These are phyloP conservation scores for Sphagnurus paluster DNA, from an alignment of 1,284 basidiomycete genomes.

Conservation along the genomic window DNA sequence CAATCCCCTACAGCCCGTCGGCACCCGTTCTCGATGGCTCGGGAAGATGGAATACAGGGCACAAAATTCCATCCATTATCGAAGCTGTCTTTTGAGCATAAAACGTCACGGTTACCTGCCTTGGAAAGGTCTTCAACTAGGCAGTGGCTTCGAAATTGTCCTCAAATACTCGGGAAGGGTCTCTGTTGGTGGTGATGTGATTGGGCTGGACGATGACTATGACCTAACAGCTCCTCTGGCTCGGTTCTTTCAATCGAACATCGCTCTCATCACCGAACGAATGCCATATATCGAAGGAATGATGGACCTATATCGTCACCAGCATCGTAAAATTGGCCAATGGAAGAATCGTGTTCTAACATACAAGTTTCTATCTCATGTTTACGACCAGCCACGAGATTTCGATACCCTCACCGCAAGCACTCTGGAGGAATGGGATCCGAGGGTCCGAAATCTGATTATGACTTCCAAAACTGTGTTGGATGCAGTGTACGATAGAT, in stretches of 20 bases:
- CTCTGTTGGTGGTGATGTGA: constrained; percentile 48
- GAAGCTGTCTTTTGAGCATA: constrained; percentile 55
- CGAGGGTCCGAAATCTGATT: constrained; percentile 57
- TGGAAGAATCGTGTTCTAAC: constrained; percentile 60
- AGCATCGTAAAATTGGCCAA: constrained; percentile 49
- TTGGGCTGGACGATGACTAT: constrained; percentile 72
- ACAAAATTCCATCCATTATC: constrained; percentile 47
- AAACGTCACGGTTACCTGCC: constrained; percentile 53
- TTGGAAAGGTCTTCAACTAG: constrained; percentile 62
- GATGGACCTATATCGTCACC: constrained; percentile 55
- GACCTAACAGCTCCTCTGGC: constrained; percentile 64
- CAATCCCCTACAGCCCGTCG: constrained; percentile 14
- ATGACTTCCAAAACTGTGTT: constrained; percentile 50
- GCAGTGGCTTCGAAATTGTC: constrained; percentile 70
- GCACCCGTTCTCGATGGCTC: constrained; percentile 10
- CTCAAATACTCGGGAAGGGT: constrained; percentile 60
- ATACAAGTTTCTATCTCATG: constrained; percentile 66
- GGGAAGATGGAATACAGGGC: constrained; percentile 43
- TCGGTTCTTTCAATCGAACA: constrained; percentile 67
- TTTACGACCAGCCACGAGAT: constrained; percentile 58
- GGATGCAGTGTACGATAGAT: constrained; percentile 57
- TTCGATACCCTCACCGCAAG: constrained; percentile 45
- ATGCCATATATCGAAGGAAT: constrained; percentile 48
- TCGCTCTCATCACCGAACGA: constrained; percentile 46
- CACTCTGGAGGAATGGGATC: constrained; percentile 52